Evolutionary conservation across 768 basidiomycete species (phyloP), one percentile per base, ranked within the genome.

Genomic region (Sarcodon sp.): DNA sequence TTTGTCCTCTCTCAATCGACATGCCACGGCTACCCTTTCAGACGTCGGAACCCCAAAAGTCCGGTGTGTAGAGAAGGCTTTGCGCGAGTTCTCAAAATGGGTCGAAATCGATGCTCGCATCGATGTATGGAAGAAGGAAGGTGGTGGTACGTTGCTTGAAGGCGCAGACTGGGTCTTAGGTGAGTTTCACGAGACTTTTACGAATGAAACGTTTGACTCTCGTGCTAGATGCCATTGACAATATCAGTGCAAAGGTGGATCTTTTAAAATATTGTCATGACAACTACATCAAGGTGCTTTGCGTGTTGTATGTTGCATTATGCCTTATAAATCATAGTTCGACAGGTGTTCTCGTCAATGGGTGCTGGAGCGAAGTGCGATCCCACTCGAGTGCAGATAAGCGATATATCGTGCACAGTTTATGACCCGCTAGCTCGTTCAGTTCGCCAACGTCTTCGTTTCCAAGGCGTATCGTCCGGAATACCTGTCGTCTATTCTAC

Each of bases 41-140:
- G 92, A 97, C 57, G 96, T 99, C 37, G 94, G 92, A 16, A 91
- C 81, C 9, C 84, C 94, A 1, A 98, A 99, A 64, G 94, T 97
- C 7, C 69, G 68, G 55, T 79, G 82, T 64, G 67, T 96, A 55
- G 79, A 83, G 59, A 73, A 74, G 44, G 69, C 75, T 1, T 70
- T 87, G 52, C 78, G 75, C 49, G 66, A 79, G 43, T 79, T 98
- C 41, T 77, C 89, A 8, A 76, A 80, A n/a, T 92, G 87, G 79
- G 83, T 88, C 1, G 69, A 89, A 53, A 80, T 98, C 31, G 96
- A 99, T 47, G 69, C 82, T 4, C 72, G 83, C 10, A 69, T 89
- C 6, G 89, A 90, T 15, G 64, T 99, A 0, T 98, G 93, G 89
- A 73, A 77, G 8, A 85, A 88, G 58, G 89, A 84, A 49, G 78